phyloP scores from a whole-genome alignment of 2,329 filamentous ascomycete genomes.

The Fusarium stilboides region DNA sequence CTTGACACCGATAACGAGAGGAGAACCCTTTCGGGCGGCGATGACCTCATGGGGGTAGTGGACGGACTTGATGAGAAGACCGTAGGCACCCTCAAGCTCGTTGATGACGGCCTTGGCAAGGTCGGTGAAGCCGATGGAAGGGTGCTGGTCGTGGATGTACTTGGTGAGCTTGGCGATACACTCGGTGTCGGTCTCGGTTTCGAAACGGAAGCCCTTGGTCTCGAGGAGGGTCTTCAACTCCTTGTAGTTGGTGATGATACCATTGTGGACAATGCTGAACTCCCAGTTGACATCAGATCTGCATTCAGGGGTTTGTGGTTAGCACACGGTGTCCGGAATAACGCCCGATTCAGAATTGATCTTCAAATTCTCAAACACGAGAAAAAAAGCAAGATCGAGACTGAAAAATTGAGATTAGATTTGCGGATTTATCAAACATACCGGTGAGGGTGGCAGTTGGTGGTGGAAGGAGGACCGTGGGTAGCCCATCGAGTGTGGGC shows the following conservation, averaged over 20 bases:
- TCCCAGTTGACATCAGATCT: slow-evolving; percentile 97
- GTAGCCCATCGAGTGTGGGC: slow-evolving; percentile 99
- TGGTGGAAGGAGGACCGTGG: slow-evolving; percentile 91
- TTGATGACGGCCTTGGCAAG: slow-evolving; percentile 98
- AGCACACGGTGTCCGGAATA: slow-evolving; percentile 25
- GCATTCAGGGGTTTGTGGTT: slow-evolving; percentile 42
- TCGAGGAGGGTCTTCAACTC: slow-evolving; percentile 94
- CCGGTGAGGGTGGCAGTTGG: slow-evolving; percentile 99
- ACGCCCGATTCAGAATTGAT: slow-evolving; percentile 20
- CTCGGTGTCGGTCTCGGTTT: slow-evolving; percentile 99
- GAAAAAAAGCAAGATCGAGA: slow-evolving; percentile 4
- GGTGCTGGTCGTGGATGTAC: slow-evolving; percentile 96
- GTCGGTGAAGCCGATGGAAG: slow-evolving; percentile 94
- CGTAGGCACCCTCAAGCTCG: slow-evolving; percentile 98
- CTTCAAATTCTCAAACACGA: slow-evolving; percentile 8
- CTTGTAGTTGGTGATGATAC: slow-evolving; percentile 99
- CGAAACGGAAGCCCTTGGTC: slow-evolving; percentile 97
- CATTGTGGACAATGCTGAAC: slow-evolving; percentile 98
- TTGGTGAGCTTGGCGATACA: slow-evolving; percentile 99
- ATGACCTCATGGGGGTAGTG: slow-evolving; percentile 99
- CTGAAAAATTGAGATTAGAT: background rate
- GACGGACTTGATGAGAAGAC: slow-evolving; percentile 96
- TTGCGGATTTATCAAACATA: slow-evolving; percentile 62
- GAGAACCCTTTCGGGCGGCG: slow-evolving; percentile 97
- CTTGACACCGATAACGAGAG: slow-evolving; percentile 95